Conservation (phyloP, 495 filamentous ascomycete species). For the Talaromyces borbonicus region DNA sequence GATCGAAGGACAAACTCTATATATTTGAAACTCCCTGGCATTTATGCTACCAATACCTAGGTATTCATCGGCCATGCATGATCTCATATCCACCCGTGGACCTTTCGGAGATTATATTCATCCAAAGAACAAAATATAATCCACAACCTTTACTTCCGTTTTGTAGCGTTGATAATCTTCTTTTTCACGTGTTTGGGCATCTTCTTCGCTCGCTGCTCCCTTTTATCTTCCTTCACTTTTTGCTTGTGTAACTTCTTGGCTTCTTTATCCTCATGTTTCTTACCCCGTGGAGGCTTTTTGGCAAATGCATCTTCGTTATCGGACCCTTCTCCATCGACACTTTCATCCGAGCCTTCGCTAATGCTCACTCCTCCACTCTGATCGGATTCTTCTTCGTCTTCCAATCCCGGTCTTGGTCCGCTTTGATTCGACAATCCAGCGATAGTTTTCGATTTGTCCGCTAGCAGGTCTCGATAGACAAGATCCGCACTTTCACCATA, state of each 20-base stretch:
- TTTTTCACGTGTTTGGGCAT: slow-evolving; percentile 95
- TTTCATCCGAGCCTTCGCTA: slow-evolving; percentile 30
- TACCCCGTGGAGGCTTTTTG: slow-evolving; percentile 68
- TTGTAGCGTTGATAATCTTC: slow-evolving; percentile 45
- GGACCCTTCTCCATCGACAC: slow-evolving; percentile 23
- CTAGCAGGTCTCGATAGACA: slow-evolving; percentile 73
- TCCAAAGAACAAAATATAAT: neutral
- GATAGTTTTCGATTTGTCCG: slow-evolving; percentile 41
- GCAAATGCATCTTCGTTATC: slow-evolving; percentile 40
- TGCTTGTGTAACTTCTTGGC: slow-evolving; percentile 81
- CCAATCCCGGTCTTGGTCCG: slow-evolving; percentile 20
- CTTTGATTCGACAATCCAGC: neutral
- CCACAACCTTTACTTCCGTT: slow-evolving; percentile 11
- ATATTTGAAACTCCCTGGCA: too few relatives aligned
- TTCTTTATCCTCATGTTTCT: slow-evolving; percentile 85
- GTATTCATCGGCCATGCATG: too few relatives aligned
- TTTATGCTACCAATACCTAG: too few relatives aligned
- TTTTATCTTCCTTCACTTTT: slow-evolving; percentile 88
- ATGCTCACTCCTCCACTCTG: slow-evolving; percentile 37
- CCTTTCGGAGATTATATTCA: too few relatives aligned
- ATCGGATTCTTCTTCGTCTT: slow-evolving; percentile 34
- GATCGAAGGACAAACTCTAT: too few relatives aligned
- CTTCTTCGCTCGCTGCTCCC: slow-evolving; percentile 82
- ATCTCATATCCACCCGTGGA: too few relatives aligned
- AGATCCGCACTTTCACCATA: slow-evolving; percentile 61